Conservation (phyloP, 495 filamentous ascomycete genomes). For the Wilcoxina mikolae region DNA sequence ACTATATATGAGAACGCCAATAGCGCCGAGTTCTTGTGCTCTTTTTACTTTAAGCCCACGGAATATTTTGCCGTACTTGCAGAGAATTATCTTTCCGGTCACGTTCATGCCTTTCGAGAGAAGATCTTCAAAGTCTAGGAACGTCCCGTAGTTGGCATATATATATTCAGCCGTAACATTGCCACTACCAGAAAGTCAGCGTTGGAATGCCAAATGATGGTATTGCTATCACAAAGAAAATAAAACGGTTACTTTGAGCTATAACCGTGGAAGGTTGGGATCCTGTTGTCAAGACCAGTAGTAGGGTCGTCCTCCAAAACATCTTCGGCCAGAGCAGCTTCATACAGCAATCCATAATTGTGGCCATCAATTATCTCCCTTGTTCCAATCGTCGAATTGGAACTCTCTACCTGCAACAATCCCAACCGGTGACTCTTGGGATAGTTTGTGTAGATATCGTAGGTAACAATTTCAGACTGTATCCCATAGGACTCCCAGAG, state of each 20-base stretch:
- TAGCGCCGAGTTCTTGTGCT: conserved; percentile 81
- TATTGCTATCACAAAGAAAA: too few species aligned
- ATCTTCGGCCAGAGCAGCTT: conserved; percentile 51
- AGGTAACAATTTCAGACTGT: conserved; percentile 50
- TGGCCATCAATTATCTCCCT: conserved; percentile 1
- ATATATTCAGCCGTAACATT: conserved; percentile 67
- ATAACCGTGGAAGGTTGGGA: conserved; percentile 94
- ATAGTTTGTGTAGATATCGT: conserved; percentile 88
- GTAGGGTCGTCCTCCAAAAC: conserved; percentile 73
- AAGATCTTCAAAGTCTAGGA: conserved; percentile 71
- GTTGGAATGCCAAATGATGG: not conserved
- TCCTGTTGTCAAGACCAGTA: conserved; percentile 50
- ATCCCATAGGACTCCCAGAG: conserved; percentile 77
- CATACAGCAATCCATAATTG: conserved; percentile 3
- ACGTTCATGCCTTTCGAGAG: conserved; percentile 58
- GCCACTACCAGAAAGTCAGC: conserved; percentile 34
- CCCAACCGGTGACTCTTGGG: conserved; percentile 66
- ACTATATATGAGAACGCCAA: conserved; percentile 64
- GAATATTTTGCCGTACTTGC: conserved; percentile 76
- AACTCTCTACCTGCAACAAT: conserved; percentile 43
- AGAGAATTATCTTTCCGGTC: conserved; percentile 53
- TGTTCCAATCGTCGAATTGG: not conserved
- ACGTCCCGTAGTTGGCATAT: conserved; percentile 59
- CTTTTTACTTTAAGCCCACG: conserved; percentile 85
- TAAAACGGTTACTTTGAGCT: conserved; percentile 42